Conservation (phyloP, 441 rosid genomes). For the Croton laevigatus region DNA sequence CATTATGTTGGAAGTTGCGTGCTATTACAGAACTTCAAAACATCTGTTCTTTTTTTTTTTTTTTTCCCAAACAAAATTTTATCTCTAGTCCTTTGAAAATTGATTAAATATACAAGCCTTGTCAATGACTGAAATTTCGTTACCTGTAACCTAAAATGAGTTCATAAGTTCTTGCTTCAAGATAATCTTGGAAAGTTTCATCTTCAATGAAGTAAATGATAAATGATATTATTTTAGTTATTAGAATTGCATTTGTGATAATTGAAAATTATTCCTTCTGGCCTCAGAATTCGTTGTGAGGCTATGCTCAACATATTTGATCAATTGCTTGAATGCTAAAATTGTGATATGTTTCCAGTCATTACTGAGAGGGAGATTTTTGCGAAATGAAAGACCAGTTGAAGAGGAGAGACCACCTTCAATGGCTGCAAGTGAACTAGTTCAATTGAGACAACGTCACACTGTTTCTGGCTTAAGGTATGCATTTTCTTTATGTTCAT, state of each 20-base stretch:
- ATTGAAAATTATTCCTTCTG: background rate
- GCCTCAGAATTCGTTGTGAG: background rate
- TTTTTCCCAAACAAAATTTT: no score
- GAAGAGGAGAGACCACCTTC: constrained; percentile 85
- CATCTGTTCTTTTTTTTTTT: no score
- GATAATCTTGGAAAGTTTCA: background rate
- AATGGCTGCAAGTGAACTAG: constrained; percentile 76
- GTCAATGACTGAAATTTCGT: background rate
- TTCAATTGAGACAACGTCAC: constrained; percentile 83
- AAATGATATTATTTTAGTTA: background rate
- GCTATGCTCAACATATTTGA: background rate
- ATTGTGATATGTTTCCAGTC: constrained; percentile 51
- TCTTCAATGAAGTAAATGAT: background rate
- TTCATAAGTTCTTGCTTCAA: background rate
- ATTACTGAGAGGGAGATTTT: constrained; percentile 90
- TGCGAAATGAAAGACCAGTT: constrained; percentile 77
- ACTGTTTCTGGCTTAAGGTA: constrained; percentile 96
- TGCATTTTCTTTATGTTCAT: background rate
- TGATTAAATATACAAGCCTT: background rate
- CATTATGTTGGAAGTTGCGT: no score
- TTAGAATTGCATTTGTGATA: background rate
- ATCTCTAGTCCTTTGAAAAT: background rate
- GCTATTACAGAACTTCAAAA: no score
- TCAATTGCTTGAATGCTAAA: constrained; percentile 16
- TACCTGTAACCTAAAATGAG: constrained; percentile 1